phyloP scores from a whole-genome alignment of 2,329 filamentous ascomycete genomes.

The Botrytis byssoidea region DNA sequence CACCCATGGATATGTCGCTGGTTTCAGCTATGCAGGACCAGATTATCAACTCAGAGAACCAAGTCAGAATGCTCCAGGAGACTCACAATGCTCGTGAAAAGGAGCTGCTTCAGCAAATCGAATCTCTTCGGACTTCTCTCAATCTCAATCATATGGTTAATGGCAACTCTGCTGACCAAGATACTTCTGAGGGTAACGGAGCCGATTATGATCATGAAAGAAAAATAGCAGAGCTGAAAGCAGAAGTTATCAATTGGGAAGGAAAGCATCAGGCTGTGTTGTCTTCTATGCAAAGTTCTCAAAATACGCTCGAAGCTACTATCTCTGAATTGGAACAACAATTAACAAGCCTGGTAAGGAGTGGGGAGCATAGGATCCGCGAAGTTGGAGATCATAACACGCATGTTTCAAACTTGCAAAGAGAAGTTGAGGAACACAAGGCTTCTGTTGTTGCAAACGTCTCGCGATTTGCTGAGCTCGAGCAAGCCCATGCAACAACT shows the following conservation, averaged over 20 bases:
- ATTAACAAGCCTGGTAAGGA: slow-evolving; percentile 40
- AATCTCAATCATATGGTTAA: slow-evolving; percentile 26
- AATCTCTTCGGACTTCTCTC: slow-evolving; percentile 54
- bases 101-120: slow-evolving; percentile 70
- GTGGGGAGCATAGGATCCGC: slow-evolving; percentile 46
- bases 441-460: slow-evolving; percentile 67
- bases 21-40: slow-evolving; percentile 85
- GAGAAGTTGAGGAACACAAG: slow-evolving; percentile 80
- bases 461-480: slow-evolving; percentile 68
- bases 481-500: slow-evolving; percentile 66
- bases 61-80: slow-evolving; percentile 72
- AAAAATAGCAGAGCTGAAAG: slow-evolving; percentile 60
- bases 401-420: slow-evolving; percentile 61
- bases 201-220: slow-evolving; percentile 37
- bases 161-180: slow-evolving; percentile 20
- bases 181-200: slow-evolving; percentile 20
- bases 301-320: slow-evolving; percentile 69
- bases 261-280: slow-evolving; percentile 70
- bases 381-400: slow-evolving; percentile 52
- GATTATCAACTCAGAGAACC: slow-evolving; percentile 79
- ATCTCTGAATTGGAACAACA: slow-evolving; percentile 70
- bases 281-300: slow-evolving; percentile 67
- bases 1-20: slow-evolving; percentile 87
- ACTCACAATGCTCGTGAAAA: slow-evolving; percentile 71
- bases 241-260: slow-evolving; percentile 73